Base-by-base conservation (phyloP, 2,329 filamentous ascomycete genomes). In the Zymoseptoria ardabiliae region DNA sequence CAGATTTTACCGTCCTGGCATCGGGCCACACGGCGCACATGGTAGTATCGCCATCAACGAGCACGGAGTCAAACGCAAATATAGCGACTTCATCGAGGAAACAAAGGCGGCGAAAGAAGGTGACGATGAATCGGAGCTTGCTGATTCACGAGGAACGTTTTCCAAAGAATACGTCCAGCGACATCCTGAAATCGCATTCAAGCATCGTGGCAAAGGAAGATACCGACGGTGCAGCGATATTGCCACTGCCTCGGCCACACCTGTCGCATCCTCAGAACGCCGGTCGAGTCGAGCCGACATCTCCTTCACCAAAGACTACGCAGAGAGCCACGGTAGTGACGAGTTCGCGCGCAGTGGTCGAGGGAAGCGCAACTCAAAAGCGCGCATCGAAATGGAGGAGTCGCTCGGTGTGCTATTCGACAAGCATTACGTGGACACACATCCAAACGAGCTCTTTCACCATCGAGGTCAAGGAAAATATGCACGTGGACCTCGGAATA, bases 1-100 rank as follows among this genome's bases (percentile, higher is more conserved):
- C 50, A 63, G 63, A n/a, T 69, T 66, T n/a, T 71, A 70, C 58
- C 66, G 65, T 41, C 65, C 63, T n/a, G 69, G 69, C 6, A 55
- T 62, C n/a, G 63, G 60, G n/a, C 68, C 68, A 4, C 58, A 59
- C 28, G 63, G 61, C 45, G 63, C 58, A 48, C 62, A 60, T 51
- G 65, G 63, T n/a, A 65, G 63, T 19, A 62, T 64, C 35, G 56
- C 58, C 21, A 58, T 66, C 2, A 57, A 57, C 7, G 50, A 54
- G 17, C 56, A 63, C 17, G 64, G 64, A 51, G 30, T 23, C 50
- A 54, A 58, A 22, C 23, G 28, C 56, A 51, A 57, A n/a, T 45
- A 53, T n/a, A 41, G 41, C 21, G 50, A 25, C 21, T 35, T 53
- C 9, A 30, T 41, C 21, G 57, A 56, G 2, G 54, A 51, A 56